Conservation (phyloP, 1,139 yeast species). For the Yamadazyma membranifaciens region DNA sequence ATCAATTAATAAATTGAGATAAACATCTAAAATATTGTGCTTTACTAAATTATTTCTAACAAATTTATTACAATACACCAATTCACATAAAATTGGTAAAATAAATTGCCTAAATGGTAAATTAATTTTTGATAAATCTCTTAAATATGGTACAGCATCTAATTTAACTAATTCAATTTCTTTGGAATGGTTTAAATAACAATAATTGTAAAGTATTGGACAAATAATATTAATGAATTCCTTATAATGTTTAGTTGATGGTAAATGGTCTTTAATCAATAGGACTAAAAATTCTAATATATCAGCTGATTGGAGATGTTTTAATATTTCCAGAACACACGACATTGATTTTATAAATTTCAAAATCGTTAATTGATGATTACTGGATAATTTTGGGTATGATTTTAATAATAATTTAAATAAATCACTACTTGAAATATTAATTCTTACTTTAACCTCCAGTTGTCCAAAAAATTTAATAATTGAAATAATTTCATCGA, state of each 20-base stretch:
- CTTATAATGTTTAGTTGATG: constrained; percentile 30
- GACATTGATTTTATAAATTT: constrained; percentile 46
- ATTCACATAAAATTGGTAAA: constrained; percentile 61
- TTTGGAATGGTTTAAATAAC: constrained; percentile 53
- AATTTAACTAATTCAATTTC: constrained; percentile 54
- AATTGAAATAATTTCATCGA: constrained; percentile 38
- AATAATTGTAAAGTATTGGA: constrained; percentile 52
- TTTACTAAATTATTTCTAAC: constrained; percentile 40
- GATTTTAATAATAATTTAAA: constrained; percentile 45
- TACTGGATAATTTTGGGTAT: constrained; percentile 27
- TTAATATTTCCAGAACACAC: constrained; percentile 34
- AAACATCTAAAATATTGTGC: constrained; percentile 43
- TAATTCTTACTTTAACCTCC: constrained; percentile 40
- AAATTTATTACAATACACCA: constrained; percentile 48
- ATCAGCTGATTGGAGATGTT: constrained; percentile 38
- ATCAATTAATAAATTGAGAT: constrained; percentile 49
- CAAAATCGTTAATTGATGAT: constrained; percentile 38
- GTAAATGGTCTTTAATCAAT: constrained; percentile 27
- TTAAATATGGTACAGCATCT: constrained; percentile 55
- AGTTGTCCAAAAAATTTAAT: constrained; percentile 42
- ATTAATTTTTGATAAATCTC: constrained; percentile 42
- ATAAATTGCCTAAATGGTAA: constrained; percentile 60
- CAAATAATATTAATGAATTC: constrained; percentile 43
- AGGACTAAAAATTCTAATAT: constrained; percentile 40
- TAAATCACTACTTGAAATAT: constrained; percentile 42